These are phyloP conservation scores for Calonectria pseudoturangicola DNA, from an alignment of 2,329 filamentous ascomycete species.

Conservation along the genomic window DNA sequence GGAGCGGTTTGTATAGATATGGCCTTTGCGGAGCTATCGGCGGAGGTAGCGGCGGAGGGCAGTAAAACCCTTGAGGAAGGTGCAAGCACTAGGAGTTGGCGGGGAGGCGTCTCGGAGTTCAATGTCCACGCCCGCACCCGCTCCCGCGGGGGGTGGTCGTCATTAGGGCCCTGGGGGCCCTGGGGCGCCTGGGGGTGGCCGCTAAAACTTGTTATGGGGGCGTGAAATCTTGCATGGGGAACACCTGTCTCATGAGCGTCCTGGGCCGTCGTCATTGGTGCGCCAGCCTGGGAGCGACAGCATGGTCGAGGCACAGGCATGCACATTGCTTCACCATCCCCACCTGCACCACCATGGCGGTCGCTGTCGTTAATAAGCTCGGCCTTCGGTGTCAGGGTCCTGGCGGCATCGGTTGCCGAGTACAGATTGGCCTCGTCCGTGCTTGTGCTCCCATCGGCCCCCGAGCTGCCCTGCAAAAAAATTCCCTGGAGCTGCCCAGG, in stretches of 20 bases:
- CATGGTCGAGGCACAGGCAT: constrained; percentile 44
- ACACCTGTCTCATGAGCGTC: constrained; percentile 49
- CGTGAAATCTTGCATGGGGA: constrained; percentile 41
- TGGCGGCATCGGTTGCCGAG: constrained; percentile 52
- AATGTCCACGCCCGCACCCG: constrained; percentile 34
- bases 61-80: constrained; percentile 38
- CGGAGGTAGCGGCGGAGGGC: constrained; percentile 35
- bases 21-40: constrained; percentile 25
- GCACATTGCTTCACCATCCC: constrained; percentile 47
- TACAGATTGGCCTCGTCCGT: constrained; percentile 36
- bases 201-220: constrained; percentile 33
- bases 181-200: constrained; percentile 16
- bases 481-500: constrained; percentile 42
- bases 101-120: constrained; percentile 34
- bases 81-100: constrained; percentile 30
- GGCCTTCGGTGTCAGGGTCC: constrained; percentile 43
- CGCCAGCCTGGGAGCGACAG: constrained; percentile 46
- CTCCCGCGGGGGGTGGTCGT: constrained; percentile 5
- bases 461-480: constrained; percentile 41
- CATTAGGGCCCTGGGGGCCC: constrained; percentile 21
- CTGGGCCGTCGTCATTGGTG: constrained; percentile 49
- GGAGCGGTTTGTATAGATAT: constrained; percentile 35
- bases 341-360: constrained; percentile 29
- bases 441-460: constrained; percentile 17
- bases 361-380: constrained; percentile 38